phyloP scores from a whole-genome alignment of 78 protist species.

The Bigelowiella natans region DNA sequence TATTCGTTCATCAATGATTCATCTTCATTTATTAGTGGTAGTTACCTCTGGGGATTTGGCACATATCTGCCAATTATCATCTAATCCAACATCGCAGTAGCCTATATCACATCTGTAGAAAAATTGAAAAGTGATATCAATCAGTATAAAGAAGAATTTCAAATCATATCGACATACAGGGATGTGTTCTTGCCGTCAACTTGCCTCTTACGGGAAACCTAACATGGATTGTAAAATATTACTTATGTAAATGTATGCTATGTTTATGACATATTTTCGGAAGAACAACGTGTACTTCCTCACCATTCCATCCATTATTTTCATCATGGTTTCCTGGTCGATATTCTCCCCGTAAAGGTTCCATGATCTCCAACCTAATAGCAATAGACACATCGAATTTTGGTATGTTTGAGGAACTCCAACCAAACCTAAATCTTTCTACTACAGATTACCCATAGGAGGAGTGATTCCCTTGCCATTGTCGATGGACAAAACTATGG shows the following conservation, averaged over 20 bases:
- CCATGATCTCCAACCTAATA: constrained; percentile 39
- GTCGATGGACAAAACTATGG: not conserved
- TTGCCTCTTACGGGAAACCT: no score
- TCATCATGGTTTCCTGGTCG: not conserved
- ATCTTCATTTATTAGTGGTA: not conserved
- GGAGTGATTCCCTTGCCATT: not conserved
- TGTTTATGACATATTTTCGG: not conserved
- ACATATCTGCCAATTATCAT: constrained; percentile 44
- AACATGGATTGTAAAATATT: not conserved
- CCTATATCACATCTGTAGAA: constrained; percentile 23
- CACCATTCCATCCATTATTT: not conserved
- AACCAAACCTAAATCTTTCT: not conserved
- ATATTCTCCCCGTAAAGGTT: constrained; percentile 8
- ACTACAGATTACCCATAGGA: not conserved
- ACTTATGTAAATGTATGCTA: not conserved
- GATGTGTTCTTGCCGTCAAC: no score
- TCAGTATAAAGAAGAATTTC: not conserved
- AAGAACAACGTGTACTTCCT: constrained; percentile 19
- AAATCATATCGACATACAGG: not conserved
- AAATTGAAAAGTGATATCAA: not conserved
- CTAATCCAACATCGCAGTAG: constrained; percentile 35
- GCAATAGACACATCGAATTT: not conserved
- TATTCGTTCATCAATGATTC: no score
- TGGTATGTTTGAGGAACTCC: not conserved
- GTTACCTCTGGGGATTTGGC: not conserved